Conservation (phyloP, 345 rosid genomes). For the Eucalyptus decipiens region DNA sequence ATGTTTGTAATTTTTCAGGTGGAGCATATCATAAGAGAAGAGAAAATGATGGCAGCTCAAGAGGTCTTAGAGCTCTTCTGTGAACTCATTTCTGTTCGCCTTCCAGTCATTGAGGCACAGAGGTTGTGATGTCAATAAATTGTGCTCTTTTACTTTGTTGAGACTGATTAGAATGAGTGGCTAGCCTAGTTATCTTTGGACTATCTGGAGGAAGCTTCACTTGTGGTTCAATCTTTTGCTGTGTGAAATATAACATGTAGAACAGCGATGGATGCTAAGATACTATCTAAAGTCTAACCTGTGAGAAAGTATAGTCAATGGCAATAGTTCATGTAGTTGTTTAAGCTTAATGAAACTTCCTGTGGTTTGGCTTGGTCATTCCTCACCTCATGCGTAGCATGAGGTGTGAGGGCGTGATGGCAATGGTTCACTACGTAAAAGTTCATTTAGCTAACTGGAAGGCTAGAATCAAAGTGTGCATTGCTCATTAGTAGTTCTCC, state of each 20-base stretch:
- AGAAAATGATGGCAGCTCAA: conserved; percentile 98
- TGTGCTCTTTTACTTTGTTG: not conserved
- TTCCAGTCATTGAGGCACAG: conserved; percentile 89
- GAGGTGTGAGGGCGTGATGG: not conserved
- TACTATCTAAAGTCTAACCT: not conserved
- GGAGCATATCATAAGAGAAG: conserved; percentile 92
- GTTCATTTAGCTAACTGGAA: not conserved
- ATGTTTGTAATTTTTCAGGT: conserved; percentile 30
- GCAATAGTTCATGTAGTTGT: not conserved
- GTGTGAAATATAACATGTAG: not conserved
- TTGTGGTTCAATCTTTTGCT: not conserved
- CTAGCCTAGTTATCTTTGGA: not conserved
- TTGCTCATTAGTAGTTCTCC: not conserved
- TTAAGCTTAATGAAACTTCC: not conserved
- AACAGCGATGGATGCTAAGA: not conserved
- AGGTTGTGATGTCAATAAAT: conserved; percentile 27
- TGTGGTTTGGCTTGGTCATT: not conserved
- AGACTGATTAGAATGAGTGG: not conserved
- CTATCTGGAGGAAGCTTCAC: not conserved
- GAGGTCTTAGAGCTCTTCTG: conserved; percentile 87
- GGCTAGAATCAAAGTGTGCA: not conserved
- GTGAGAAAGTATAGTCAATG: not conserved
- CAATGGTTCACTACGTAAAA: not conserved
- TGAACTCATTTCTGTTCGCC: conserved; percentile 83
- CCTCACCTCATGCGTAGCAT: not conserved